These are phyloP conservation scores for Backusella westeae DNA, from an alignment of 192 early-diverging fungal species.

Conservation along the genomic window DNA sequence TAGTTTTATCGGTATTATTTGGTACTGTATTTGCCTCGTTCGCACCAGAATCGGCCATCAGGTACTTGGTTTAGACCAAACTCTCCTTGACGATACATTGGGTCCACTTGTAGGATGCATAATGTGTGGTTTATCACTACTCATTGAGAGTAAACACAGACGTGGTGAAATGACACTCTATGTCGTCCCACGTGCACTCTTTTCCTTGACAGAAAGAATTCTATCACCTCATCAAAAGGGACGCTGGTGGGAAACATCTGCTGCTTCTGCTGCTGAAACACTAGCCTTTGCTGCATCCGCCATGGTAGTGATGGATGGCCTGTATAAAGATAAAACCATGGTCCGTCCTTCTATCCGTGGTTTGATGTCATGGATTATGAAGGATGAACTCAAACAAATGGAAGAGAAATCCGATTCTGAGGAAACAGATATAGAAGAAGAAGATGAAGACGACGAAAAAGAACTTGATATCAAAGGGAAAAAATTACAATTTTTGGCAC, in stretches of 20 bases:
- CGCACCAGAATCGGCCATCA: constrained; percentile 48
- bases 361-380: constrained; percentile 51
- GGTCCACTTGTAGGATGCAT: constrained; percentile 53
- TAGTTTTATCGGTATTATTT: constrained; percentile 50
- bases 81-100: constrained; percentile 40
- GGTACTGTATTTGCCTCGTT: constrained; percentile 51
- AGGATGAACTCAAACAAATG: constrained; percentile 17
- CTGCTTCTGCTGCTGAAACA: constrained; percentile 38
- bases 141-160: constrained; percentile 60
- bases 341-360: constrained; percentile 51
- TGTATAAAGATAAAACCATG: constrained; percentile 44
- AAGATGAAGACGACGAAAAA: not conserved
- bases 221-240: constrained; percentile 37
- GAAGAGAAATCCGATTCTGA: not conserved
- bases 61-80: constrained; percentile 31
- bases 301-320: constrained; percentile 48
- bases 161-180: constrained; percentile 53
- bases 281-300: constrained; percentile 50
- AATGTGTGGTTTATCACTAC: constrained; percentile 60
- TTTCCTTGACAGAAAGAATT: constrained; percentile 46
- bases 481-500: not conserved
- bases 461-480: constrained; percentile 1
- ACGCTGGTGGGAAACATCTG: constrained; percentile 25
- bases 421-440: not conserved
- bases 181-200: constrained; percentile 49